Base-by-base conservation (phyloP, 371 early-diverging fungal species). In the Phascolomyces articulosus region DNA sequence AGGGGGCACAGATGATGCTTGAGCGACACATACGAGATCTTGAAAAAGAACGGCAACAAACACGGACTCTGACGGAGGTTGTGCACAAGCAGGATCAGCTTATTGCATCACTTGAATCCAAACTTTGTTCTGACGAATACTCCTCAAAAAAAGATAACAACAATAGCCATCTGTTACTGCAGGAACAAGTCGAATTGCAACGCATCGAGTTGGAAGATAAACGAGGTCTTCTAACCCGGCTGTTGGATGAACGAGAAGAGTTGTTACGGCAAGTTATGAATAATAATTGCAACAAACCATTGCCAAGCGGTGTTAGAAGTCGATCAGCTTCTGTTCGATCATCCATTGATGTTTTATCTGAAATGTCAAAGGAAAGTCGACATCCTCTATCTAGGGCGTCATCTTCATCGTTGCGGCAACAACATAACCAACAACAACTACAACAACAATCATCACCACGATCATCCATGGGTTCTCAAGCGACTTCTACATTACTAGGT, bases 141-240 rank as follows among this genome's bases (percentile, higher is more conserved):
- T 47, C 47, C 24, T 7, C 51, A 20, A 54, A 27, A 29, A 31
- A 60, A 18, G 44, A 40, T 40, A 23, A 28, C 40, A 23, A n/a
- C 26, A 55, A 62, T 11, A 21, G n/a, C 34, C 65, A 49, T 29
- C 26, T 41, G 26, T 54, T 70, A 49, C 47, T 68, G 6, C 60
- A 47, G 26, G 75, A 78, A 29, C 79, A 79, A 62, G 67, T 79
- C 0, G 74, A 79, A 38, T 51, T 79, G 3, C 79, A 79, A 24
- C 68, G 60, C 2, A 67, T 72, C n/a, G 79, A 79, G 55, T 49
- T 79, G 31, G 79, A 75, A 55, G 72, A 75, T 44, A 79, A 79
- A 53, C 60, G 74, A 24, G 72, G 73, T 34, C 28, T 79, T 16
- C 26, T 79, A 16, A 53, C 62, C 27, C 71, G 73, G 26, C 21